phyloP scores from a whole-genome alignment of 2,329 filamentous ascomycete genomes.

The Fusarium nodosum region DNA sequence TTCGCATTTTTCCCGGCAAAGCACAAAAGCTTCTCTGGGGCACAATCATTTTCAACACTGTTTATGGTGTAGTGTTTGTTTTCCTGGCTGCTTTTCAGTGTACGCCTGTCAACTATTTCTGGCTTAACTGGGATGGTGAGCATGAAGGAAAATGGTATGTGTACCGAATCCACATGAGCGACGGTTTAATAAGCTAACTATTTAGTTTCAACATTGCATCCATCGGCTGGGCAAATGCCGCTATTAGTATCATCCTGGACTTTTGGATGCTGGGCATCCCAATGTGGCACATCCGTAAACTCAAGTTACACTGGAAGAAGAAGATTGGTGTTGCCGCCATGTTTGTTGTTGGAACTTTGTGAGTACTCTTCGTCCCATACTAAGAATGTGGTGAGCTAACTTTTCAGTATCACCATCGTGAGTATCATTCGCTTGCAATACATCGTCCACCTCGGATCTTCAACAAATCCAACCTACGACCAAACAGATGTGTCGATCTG shows the following conservation, averaged over 20 bases:
- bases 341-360: slow-evolving; percentile 61
- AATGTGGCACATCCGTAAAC: slow-evolving; percentile 53
- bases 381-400: slow-evolving; percentile 1
- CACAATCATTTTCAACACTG: slow-evolving; percentile 51
- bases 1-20: slow-evolving; percentile 56
- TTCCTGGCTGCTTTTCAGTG: slow-evolving; percentile 56
- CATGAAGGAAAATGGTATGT: slow-evolving; percentile 56
- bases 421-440: slow-evolving; percentile 51
- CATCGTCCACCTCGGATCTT: slow-evolving; percentile 48
- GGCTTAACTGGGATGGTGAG: slow-evolving; percentile 59
- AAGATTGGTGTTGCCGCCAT: slow-evolving; percentile 60
- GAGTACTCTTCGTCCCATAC: slow-evolving; percentile 14
- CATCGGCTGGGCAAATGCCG: slow-evolving; percentile 59
- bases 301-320: slow-evolving; percentile 57
- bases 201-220: slow-evolving; percentile 10
- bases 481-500: slow-evolving; percentile 51
- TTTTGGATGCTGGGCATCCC: slow-evolving; percentile 60
- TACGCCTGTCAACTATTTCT: slow-evolving; percentile 57
- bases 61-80: slow-evolving; percentile 53
- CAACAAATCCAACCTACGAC: slow-evolving; percentile 51
- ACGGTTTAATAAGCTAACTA: neutral
- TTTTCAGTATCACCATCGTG: slow-evolving; percentile 49
- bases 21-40: slow-evolving; percentile 51
- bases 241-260: slow-evolving; percentile 59
- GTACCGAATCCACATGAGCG: rapidly evolving